phyloP scores from a whole-genome alignment of 2,329 filamentous ascomycete genomes.

The Colletotrichum lindemuthianum region DNA sequence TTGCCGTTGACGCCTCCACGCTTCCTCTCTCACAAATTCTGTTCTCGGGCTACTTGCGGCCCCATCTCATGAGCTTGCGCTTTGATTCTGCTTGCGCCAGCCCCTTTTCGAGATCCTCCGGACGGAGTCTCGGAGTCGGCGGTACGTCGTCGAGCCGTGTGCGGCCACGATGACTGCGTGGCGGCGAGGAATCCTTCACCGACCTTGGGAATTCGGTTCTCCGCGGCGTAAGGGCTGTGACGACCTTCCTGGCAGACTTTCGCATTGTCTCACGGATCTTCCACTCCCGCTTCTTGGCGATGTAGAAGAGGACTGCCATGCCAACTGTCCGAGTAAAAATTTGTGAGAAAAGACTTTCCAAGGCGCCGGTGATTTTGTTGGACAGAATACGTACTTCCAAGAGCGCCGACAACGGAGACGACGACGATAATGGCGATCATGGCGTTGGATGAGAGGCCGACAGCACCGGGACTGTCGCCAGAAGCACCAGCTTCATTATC shows the following conservation, averaged over 20 bases:
- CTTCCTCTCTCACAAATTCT: not conserved
- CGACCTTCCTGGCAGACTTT: conserved; percentile 72
- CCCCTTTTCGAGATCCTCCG: conserved; percentile 70
- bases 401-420: conserved; percentile 71
- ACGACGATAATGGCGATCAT: conserved; percentile 80
- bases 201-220: conserved; percentile 69
- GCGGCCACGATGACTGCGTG: conserved; percentile 31
- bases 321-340: conserved; percentile 57
- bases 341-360: conserved; percentile 5
- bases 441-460: conserved; percentile 73
- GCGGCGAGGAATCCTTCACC: conserved; percentile 54
- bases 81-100: conserved; percentile 50
- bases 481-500: conserved; percentile 72
- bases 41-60: conserved; percentile 27
- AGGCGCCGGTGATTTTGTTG: conserved; percentile 5
- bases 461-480: conserved; percentile 67
- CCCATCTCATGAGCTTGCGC: conserved; percentile 46
- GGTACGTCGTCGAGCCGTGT: conserved; percentile 61
- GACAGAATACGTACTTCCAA: conserved; percentile 69
- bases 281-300: conserved; percentile 89
- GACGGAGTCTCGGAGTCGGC: conserved; percentile 64
- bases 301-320: conserved; percentile 75
- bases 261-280: conserved; percentile 77
- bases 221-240: conserved; percentile 69
- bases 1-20: conserved; percentile 6